These are phyloP conservation scores for Akebia trifoliata DNA, from an alignment of 164 flowering plant genomes.

Conservation along the genomic window DNA sequence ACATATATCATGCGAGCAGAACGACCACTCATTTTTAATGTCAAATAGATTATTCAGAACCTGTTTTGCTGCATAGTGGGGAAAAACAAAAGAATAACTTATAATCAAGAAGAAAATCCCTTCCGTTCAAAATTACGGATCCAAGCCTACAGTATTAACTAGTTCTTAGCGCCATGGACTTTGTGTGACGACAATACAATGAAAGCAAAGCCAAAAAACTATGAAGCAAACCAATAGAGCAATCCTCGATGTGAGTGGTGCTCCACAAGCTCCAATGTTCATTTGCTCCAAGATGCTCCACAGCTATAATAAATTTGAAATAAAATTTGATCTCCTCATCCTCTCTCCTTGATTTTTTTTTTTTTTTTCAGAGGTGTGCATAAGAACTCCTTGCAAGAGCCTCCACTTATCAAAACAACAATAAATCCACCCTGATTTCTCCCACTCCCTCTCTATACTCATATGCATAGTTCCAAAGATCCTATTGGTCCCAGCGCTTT, in stretches of 20 bases:
- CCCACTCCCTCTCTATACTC: constrained; percentile 85
- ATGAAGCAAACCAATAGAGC: constrained; percentile 95
- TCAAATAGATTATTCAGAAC: constrained; percentile 5
- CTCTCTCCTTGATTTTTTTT: constrained; percentile 40
- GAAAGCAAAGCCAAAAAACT: constrained; percentile 47
- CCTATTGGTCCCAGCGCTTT: constrained; percentile 92
- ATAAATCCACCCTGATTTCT: constrained; percentile 63
- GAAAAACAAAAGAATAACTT: constrained; percentile 5
- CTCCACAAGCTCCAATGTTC: constrained; percentile 95
- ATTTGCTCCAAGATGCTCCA: constrained; percentile 95
- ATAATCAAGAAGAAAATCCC: background rate
- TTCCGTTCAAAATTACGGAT: constrained; percentile 4
- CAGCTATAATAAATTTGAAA: constrained; percentile 67
- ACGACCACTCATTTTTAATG: constrained; percentile 70
- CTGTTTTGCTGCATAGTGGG: constrained; percentile 29
- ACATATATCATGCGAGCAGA: constrained; percentile 85
- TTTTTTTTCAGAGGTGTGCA: constrained; percentile 45
- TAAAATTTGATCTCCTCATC: constrained; percentile 52
- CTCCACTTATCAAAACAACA: constrained; percentile 61
- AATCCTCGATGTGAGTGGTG: constrained; percentile 80
- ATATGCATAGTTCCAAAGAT: constrained; percentile 93
- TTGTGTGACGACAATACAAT: constrained; percentile 24
- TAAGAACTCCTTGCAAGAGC: constrained; percentile 59
- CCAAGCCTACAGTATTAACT: constrained; percentile 1
- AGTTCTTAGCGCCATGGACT: constrained; percentile 18